Evolutionary conservation across 2,329 filamentous ascomycete species (phyloP).

Genomic region (Neocatenulostroma microsporum): DNA sequence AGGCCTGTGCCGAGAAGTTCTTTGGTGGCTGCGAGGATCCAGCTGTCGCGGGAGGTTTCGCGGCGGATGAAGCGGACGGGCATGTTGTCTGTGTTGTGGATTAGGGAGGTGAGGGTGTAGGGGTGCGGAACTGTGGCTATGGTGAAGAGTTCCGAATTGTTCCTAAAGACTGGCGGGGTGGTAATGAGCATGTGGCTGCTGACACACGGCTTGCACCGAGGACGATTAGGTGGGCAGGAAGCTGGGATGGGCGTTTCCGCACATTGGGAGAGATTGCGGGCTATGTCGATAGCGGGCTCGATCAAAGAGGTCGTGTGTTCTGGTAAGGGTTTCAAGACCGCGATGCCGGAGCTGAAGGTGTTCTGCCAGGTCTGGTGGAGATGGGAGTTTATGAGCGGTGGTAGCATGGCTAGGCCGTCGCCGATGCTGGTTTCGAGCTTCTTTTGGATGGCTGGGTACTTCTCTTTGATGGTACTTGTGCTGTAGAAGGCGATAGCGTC

Average conservation of each 20-base stretch:
- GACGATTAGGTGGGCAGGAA: conserved; percentile 76
- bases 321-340: conserved; percentile 71
- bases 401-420: conserved; percentile 56
- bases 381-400: conserved; percentile 72
- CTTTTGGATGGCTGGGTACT: conserved; percentile 61
- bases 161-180: conserved; percentile 61
- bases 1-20: conserved; percentile 58
- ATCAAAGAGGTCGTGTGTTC: conserved; percentile 67
- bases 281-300: conserved; percentile 62
- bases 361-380: conserved; percentile 81
- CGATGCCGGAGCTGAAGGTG: conserved; percentile 66
- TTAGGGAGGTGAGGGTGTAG: conserved; percentile 68
- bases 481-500: conserved; percentile 73
- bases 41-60: conserved; percentile 65
- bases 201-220: conserved; percentile 66
- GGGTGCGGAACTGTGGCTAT: conserved; percentile 88
- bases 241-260: conserved; percentile 62
- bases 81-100: conserved; percentile 41
- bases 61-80: conserved; percentile 41
- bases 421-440: conserved; percentile 50
- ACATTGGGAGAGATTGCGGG: conserved; percentile 67
- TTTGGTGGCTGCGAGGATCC: conserved; percentile 65
- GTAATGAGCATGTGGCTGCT: conserved; percentile 57
- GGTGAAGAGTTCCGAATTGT: conserved; percentile 65
- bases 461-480: conserved; percentile 50